Base-by-base conservation (phyloP, 176 grass and related monocot genomes). In the Oryza glaberrima region DNA sequence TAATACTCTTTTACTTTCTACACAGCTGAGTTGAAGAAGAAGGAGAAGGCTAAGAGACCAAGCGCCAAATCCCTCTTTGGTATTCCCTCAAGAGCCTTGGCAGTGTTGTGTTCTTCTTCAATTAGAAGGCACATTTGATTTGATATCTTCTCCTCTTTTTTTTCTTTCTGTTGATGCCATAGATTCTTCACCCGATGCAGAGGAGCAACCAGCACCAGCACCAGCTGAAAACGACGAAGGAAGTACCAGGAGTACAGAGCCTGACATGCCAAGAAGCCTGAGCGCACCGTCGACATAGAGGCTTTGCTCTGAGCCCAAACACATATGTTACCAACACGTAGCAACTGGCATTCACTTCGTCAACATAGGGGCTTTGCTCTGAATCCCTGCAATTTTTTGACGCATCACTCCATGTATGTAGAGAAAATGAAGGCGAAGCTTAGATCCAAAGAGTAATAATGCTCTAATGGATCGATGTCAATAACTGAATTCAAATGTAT, bases 1-100 rank as follows among this genome's bases (percentile, higher is more conserved):
- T 25, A 28, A 7, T 15, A 44, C 12, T 28, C 22, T 64, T 23
- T 17, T 23, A 69, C n/a, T 56, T 80, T 23, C 61, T 36, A 28
- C 72, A 77, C 88, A 98, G 96, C 91, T 83, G 96, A 95, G 70
- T 76, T 98, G 71, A 98, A 98, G 85, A 98, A 98, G 86, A 95
- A 95, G 87, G 85, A 87, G 43, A 98, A 94, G 91, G 91, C 93
- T 56, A 95, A 95, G 88, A 91, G 88, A 85, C 96, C 96, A 84
- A 98, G 85, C 76, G 88, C 94, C 86, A 98, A 90, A 66, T 85
- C 89, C 67, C 89, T 98, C 60, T 98, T 98, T n/a, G 93, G 96
- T 95, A 84, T 20, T 84, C 52, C 70, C 52, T 85, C 60, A 73
- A 7, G 16, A 41, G n/a, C 17, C 69, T 48, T 25, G 52, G 30